Evolutionary conservation across 208 protist species (phyloP).

Genomic region (Wallacemonas sp.): DNA sequence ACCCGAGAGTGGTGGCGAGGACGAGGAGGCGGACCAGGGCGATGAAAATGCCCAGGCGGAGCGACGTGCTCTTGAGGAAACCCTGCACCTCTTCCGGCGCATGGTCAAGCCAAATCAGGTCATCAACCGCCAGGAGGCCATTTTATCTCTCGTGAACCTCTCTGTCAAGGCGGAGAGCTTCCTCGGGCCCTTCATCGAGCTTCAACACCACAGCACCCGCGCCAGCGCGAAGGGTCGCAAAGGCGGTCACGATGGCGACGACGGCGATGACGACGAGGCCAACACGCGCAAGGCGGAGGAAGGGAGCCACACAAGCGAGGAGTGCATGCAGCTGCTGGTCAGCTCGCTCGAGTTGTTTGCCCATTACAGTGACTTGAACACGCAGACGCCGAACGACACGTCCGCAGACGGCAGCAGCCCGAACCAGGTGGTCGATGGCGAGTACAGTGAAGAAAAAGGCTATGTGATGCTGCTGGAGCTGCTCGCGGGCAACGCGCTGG

Average conservation of each 20-base stretch:
- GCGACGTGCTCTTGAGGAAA: neutral
- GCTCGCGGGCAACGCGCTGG: constrained; percentile 87
- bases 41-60: constrained; percentile 35
- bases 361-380: constrained; percentile 78
- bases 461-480: constrained; percentile 87
- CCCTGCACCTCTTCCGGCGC: constrained; percentile 57
- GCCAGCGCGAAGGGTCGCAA: constrained; percentile 12
- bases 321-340: constrained; percentile 80
- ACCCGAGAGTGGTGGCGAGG: constrained; percentile 10
- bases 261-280: constrained; percentile 24
- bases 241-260: constrained; percentile 23
- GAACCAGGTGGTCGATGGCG: neutral
- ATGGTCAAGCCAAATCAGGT: constrained; percentile 90
- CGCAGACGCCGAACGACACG: constrained; percentile 34
- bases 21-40: constrained; percentile 7
- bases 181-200: constrained; percentile 74
- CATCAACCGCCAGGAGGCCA: constrained; percentile 83
- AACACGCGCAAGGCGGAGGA: constrained; percentile 26
- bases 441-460: constrained; percentile 56
- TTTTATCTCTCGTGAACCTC: constrained; percentile 76
- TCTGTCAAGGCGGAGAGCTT: constrained; percentile 87
- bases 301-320: constrained; percentile 43
- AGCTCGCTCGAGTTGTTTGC: constrained; percentile 74
- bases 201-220: constrained; percentile 57
- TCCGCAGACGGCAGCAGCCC: neutral